Percentiles rank a stretch among this genome's conserved stretches.
Conservation (phyloP, 2,329 filamentous ascomycete species). For the Arthrobotrys pseudoclavata region DNA sequence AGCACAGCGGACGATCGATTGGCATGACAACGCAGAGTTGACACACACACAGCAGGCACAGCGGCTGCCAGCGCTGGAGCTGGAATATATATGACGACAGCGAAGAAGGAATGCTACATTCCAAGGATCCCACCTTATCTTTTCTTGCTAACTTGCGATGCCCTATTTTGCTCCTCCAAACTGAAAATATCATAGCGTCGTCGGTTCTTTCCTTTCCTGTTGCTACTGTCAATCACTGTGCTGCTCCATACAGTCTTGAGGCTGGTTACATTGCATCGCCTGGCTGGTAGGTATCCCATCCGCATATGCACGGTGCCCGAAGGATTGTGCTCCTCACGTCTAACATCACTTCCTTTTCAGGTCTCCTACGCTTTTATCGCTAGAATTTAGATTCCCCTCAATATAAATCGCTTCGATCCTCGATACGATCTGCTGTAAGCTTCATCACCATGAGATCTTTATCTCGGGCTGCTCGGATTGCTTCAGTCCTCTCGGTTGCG, state of each 20-base stretch:
- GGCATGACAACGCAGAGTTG: conserved; percentile 60
- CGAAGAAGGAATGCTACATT: conserved; percentile 34
- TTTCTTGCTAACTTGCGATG: conserved; percentile 1
- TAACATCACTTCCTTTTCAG: conserved; percentile 19
- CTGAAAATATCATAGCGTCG: conserved; percentile 7
- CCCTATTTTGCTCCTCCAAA: neutral
- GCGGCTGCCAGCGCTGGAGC: neutral
- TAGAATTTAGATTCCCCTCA: neutral
- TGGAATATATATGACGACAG: conserved; percentile 51
- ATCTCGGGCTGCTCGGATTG: conserved; percentile 50
- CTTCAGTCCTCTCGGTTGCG: conserved; percentile 47
- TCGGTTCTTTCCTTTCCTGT: neutral
- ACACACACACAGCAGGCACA: conserved; percentile 16
- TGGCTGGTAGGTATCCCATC: conserved; percentile 10
- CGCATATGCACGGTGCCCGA: conserved; percentile 34
- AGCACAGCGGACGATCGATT: conserved; percentile 13
- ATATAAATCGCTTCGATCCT: neutral
- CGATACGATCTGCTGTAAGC: neutral
- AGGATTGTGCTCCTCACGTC: conserved; percentile 17
- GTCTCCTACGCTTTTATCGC: neutral
- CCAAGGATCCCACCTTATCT: neutral
- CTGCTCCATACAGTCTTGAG: conserved; percentile 1
- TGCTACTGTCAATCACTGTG: too few relatives aligned
- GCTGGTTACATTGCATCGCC: conserved; percentile 53
- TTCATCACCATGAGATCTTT: conserved; percentile 32